A percentile compares a stretch with the other conserved stretches of the same genome.
Conservation (phyloP, 148 eudicot species). For the Rhododendron griersonianum region DNA sequence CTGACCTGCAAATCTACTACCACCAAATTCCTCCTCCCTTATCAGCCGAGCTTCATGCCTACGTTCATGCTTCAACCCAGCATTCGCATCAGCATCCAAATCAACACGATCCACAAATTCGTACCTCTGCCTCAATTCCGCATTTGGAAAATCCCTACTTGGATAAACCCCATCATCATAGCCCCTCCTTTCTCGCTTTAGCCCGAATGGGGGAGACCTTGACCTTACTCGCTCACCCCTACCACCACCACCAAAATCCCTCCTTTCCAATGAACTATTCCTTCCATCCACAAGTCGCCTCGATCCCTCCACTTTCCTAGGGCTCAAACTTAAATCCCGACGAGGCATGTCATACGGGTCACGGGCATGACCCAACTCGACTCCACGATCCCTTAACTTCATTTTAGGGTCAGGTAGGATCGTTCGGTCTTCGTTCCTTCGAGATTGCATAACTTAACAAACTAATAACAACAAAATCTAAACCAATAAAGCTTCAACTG, state of each 20-base stretch:
- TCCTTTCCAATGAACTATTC: constrained; percentile 18
- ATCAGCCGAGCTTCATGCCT: constrained; percentile 3
- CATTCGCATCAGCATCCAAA: constrained; percentile 11
- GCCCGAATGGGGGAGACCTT: constrained; percentile 17
- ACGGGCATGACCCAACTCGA: not conserved
- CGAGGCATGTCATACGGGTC: constrained; percentile 13
- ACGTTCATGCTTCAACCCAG: constrained; percentile 14
- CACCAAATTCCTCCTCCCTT: constrained; percentile 16
- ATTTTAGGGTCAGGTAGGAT: constrained; percentile 9
- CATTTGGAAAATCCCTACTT: not conserved
- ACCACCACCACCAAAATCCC: constrained; percentile 16
- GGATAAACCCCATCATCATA: constrained; percentile 15
- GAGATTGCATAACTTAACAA: constrained; percentile 8
- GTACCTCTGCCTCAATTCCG: constrained; percentile 7
- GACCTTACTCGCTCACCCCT: constrained; percentile 13
- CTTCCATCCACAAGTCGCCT: constrained; percentile 10
- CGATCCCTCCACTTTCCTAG: constrained; percentile 7
- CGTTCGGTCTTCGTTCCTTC: constrained; percentile 17
- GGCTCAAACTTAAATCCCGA: constrained; percentile 21
- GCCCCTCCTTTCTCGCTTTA: constrained; percentile 4
- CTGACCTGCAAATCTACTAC: constrained; percentile 18
- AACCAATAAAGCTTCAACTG: not conserved
- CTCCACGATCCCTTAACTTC: constrained; percentile 14
- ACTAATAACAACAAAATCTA: not conserved
- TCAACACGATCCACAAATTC: constrained; percentile 24